A percentile compares a stretch with the other conserved stretches of the same genome.
These are phyloP conservation scores for Pinus taeda DNA, from an alignment of 75 land plant genomes.

Conservation along the genomic window DNA sequence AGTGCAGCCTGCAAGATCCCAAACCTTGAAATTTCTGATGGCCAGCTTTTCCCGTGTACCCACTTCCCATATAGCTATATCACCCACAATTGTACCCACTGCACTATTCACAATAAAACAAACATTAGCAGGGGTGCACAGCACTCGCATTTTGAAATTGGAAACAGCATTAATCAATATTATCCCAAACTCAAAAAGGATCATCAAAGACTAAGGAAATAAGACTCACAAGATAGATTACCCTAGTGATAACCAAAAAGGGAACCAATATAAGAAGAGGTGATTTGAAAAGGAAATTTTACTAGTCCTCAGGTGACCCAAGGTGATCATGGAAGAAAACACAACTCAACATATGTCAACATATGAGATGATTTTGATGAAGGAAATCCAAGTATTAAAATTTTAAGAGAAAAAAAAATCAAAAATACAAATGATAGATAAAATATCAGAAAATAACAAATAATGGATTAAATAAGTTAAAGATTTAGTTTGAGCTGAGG, in stretches of 20 bases:
- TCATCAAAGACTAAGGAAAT: neutral
- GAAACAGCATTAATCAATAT: neutral
- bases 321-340: no score
- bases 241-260: neutral
- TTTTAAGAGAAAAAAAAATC: neutral
- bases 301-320: no score
- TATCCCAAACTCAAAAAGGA: neutral
- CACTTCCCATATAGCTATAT: conserved; percentile 81
- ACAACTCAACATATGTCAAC: neutral
- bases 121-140: neutral
- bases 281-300: neutral
- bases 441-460: neutral
- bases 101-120: neutral
- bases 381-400: neutral
- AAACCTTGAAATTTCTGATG: conserved; percentile 73
- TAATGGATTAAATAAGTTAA: neutral
- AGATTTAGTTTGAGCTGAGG: neutral
- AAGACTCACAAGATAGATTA: neutral
- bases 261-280: neutral
- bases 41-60: conserved; percentile 61
- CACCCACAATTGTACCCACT: conserved; percentile 97
- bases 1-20: conserved; percentile 76
- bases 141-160: neutral
- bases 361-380: neutral
- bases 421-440: neutral